Base-by-base conservation (phyloP, 768 basidiomycete species). In the Crassisporium funariophilum region DNA sequence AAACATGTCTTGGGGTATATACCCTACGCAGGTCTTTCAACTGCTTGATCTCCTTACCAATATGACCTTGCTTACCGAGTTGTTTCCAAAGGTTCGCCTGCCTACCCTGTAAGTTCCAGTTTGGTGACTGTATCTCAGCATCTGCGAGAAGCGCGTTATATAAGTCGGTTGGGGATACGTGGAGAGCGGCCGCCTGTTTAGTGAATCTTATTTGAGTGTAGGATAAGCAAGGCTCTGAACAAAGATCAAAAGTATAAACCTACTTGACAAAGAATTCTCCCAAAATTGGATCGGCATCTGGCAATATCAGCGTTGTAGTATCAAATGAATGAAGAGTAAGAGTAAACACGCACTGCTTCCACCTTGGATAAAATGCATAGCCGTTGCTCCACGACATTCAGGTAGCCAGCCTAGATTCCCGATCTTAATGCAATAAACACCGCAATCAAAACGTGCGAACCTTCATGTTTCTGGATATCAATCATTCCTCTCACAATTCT, bases 251-350 rank as follows among this genome's bases (percentile, higher is more conserved):
- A 19, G 22, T 19, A 23, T 4, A 40, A 5, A 58, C 70, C 12
- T 50, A 82, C 80, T 84, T 84, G 22, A 83, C 80, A 49, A 80
- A 78, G 65, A 84, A 84, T 60, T 85, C 83, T 12, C 73, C 77
- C 6, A 85, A 62, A 29, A 85, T 82, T 0, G 82, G 82, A 55
- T 85, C 82, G 1, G 71, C 83, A 50, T 84, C 82, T 84, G 46
- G 12, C 3, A 35, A 17, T 16, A 15, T 22, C 15, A 8, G 5
- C 12, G 19, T 10, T 37, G 25, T 10, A 20, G 8, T 33, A 2
- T 15, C 21, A 34, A 20, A 35, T 1, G 23, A 20, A 8, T 11
- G 10, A n/a, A 17, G 24, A 19, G n/a, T 9, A 50, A 16, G 35
- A 22, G 5, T 2, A 36, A 27, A 12, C 19, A 72, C 80, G 47